Base-by-base conservation (phyloP, 192 early-diverging fungal species). In the Tieghemiomyces parasiticus region DNA sequence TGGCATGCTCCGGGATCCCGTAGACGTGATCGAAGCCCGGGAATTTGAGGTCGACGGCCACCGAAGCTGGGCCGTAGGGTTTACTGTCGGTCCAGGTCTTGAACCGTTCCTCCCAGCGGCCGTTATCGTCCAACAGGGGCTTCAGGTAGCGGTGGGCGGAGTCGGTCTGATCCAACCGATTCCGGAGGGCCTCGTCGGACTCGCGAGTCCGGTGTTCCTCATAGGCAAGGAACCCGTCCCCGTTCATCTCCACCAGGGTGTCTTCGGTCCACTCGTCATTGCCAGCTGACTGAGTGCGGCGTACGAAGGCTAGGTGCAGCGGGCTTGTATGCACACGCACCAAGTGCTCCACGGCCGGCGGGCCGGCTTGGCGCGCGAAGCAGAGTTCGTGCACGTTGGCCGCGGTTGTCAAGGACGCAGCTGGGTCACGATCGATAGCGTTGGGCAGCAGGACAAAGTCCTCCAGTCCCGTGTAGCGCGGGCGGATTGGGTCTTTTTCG, bases 1-100 rank as follows among this genome's bases (percentile, higher is more conserved):
- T 67, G 0, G 93, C 82, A 64, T 99, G 96, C 72, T 97, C 88
- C 0, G 96, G 93, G 59, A 99, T 84, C 45, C 96, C 96, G 67
- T 97, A 99, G 14, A 95, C 85, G 69, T 99, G 82, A 38, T 67
- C 64, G 60, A 82, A 86, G 10, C 87, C 89, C 47, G 80, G 81
- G 68, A 99, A 99, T 16, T 78, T 71, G 24, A 99, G 76, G 70
- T 99, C 96, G 62, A 99, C 68, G 19, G 88, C 95, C 70, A 97
- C 81, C 0, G 95, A 96, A 60, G 87, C 82, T 25, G 95, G 93
- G 1, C 95, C 96, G 65, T 83, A 76, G 9, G 94, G 94, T 74
- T 99, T 99, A n/a, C 83, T 74, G 70, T 99, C 96, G 13, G 76
- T 81, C 75, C 83, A 85, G 0, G 83, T 72, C 61, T 81, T 83